These are phyloP conservation scores for Candida sanyaensis DNA, from an alignment of 1,139 yeast genomes.

Conservation along the genomic window DNA sequence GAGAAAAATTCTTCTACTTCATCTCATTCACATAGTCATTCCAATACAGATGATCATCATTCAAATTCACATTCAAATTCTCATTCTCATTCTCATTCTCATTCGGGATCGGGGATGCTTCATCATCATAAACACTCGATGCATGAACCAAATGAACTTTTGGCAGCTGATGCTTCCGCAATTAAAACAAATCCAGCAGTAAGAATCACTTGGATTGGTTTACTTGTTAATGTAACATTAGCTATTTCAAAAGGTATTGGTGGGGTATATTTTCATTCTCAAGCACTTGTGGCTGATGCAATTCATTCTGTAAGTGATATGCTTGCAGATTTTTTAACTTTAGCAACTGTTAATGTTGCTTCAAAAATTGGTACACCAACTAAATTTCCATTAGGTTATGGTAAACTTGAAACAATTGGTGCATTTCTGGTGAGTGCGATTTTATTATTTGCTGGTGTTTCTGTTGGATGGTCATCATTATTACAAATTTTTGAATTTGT, in stretches of 20 bases:
- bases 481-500: conserved; percentile 69
- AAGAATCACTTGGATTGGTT: conserved; percentile 89
- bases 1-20: conserved; percentile 1
- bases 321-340: conserved; percentile 84
- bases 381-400: conserved; percentile 83
- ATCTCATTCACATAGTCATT: conserved; percentile 8
- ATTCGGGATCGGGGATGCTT: conserved; percentile 16
- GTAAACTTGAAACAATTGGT: conserved; percentile 90
- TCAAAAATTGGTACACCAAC: conserved; percentile 59
- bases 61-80: no score
- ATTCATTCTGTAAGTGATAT: conserved; percentile 89
- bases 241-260: conserved; percentile 87
- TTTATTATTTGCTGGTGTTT: conserved; percentile 81
- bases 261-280: conserved; percentile 91
- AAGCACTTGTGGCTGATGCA: conserved; percentile 91
- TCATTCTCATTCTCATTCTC: conserved; percentile 24
- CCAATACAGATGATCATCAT: conserved; percentile 30
- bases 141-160: conserved; percentile 44
- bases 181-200: conserved; percentile 75
- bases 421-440: conserved; percentile 85
- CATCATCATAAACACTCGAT: conserved; percentile 32
- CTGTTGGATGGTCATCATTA: conserved; percentile 88
- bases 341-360: conserved; percentile 85
- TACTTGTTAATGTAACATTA: conserved; percentile 79
- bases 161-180: conserved; percentile 29